Base-by-base conservation (phyloP, 2,329 filamentous ascomycete species). In the Ophiocordyceps camponoti-leonardi region DNA sequence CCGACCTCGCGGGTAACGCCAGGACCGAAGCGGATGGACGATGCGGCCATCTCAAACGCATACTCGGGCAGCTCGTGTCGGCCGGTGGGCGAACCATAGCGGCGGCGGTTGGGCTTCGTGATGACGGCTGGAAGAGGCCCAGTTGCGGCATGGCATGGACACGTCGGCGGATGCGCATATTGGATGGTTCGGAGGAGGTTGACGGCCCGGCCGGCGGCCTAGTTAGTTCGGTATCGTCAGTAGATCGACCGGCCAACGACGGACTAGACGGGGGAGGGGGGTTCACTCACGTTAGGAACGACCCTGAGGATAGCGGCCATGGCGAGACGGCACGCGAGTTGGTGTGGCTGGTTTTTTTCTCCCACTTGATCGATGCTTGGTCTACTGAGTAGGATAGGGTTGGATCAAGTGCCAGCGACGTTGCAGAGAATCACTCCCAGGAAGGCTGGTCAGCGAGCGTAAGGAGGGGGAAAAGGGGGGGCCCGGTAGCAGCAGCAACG, bases 31-130 rank as follows among this genome's bases (percentile, higher is more conserved):
- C 92, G 79, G 57, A 98, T 95, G 26, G 83, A 86, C 1, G 86
- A 94, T 1, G 92, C 87, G 0, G 92, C 92, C 90, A 98, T 94
- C 63, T 98, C 92, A 59, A 98, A 98, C 14, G 92, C 92, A 66
- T 98, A 98, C 62, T 98, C 92, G 61, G 93, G 94, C 57, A 87
- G 73, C 10, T 72, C 65, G 26, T 48, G 44, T 19, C 83, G 67
- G 19, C 58, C 51, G 37, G 83, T 67, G 0, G 88, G 86, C 0
- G 86, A 90, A n/a, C 86, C 87, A 61, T 75, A 79, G 44, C 67
- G 68, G 31, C 76, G 61, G 19, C 52, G 61, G 22, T 52, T 62
- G 48, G 52, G 56, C 49, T 42, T 57, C 61, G 46, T 66, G 16
- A 69, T 62, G 48, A 88, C 66, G 49, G 74, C 68, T 39, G 75